These are phyloP conservation scores for Rhizoclosmatium globosum DNA, from an alignment of 192 early-diverging fungal species.

Conservation along the genomic window DNA sequence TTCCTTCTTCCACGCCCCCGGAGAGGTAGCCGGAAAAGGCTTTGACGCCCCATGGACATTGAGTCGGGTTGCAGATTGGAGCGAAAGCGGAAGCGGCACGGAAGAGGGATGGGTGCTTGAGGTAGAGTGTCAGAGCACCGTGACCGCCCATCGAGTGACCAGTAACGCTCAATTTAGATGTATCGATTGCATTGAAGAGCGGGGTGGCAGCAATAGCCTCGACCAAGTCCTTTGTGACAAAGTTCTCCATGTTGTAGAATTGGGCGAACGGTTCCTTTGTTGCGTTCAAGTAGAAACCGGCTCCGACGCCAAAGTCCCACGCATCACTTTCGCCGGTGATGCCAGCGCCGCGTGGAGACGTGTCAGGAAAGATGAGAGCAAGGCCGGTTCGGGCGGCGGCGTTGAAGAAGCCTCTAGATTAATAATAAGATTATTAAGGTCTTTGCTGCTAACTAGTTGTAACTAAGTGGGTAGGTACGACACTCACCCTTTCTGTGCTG, in stretches of 20 bases:
- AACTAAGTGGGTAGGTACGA: too few relatives aligned
- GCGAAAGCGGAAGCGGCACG: slow-evolving; percentile 81
- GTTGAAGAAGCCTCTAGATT: slow-evolving; percentile 60
- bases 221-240: slow-evolving; percentile 78
- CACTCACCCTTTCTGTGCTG: slow-evolving; percentile 74
- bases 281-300: slow-evolving; percentile 57
- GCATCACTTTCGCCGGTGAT: slow-evolving; percentile 77
- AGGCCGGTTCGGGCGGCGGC: slow-evolving; percentile 73
- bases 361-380: slow-evolving; percentile 85
- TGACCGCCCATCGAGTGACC: slow-evolving; percentile 80
- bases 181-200: slow-evolving; percentile 52
- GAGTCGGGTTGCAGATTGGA: slow-evolving; percentile 78
- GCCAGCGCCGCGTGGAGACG: slow-evolving; percentile 74
- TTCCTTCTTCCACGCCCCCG: slow-evolving; percentile 49
- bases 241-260: slow-evolving; percentile 87
- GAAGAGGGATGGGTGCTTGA: slow-evolving; percentile 79
- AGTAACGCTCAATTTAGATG: slow-evolving; percentile 36
- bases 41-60: slow-evolving; percentile 81
- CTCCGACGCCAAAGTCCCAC: slow-evolving; percentile 74
- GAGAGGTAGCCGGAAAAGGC: slow-evolving; percentile 78
- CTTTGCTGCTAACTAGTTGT: too few relatives aligned
- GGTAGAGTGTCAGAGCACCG: slow-evolving; percentile 79
- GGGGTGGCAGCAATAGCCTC: slow-evolving; percentile 51
- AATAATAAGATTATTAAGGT: too few relatives aligned
- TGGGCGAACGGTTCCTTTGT: not conserved